A percentile compares a stretch with the other conserved stretches of the same genome.
Evolutionary conservation across 2,329 filamentous ascomycete species (phyloP).

Genomic region (Aspergillus unguis): DNA sequence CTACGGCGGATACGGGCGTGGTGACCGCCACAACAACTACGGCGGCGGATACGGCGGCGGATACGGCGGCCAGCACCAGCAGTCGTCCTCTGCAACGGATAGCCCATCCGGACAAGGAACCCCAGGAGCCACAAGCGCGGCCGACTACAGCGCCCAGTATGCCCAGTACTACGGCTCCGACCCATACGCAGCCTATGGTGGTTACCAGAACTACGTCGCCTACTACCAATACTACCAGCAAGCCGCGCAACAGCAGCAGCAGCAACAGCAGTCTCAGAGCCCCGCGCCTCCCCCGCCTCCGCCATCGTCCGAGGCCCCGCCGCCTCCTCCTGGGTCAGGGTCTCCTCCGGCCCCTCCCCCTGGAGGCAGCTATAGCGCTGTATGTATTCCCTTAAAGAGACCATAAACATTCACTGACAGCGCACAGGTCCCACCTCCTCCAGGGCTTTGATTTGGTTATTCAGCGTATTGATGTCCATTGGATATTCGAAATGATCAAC

Average conservation of each 20-base stretch:
- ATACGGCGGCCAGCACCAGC: slow-evolving; percentile 32
- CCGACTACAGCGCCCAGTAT: slow-evolving; percentile 77
- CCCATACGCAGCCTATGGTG: slow-evolving; percentile 87
- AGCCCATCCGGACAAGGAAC: slow-evolving; percentile 44
- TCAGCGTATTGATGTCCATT: not conserved
- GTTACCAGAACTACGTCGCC: slow-evolving; percentile 69
- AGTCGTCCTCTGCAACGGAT: slow-evolving; percentile 44
- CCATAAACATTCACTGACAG: not conserved
- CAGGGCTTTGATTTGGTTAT: slow-evolving; percentile 15
- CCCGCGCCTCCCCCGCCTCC: slow-evolving; percentile 54
- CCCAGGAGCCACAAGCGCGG: slow-evolving; percentile 27
- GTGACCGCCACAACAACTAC: slow-evolving; percentile 44
- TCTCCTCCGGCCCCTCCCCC: slow-evolving; percentile 56
- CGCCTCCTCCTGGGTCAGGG: slow-evolving; percentile 60
- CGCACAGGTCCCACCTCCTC: slow-evolving; percentile 20
- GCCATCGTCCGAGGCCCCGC: slow-evolving; percentile 51
- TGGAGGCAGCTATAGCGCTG: slow-evolving; percentile 61
- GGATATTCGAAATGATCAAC: slow-evolving; percentile 1
- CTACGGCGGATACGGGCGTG: slow-evolving; percentile 54
- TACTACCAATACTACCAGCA: slow-evolving; percentile 71
- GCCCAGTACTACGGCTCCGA: slow-evolving; percentile 77
- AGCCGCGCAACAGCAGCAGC: slow-evolving; percentile 51
- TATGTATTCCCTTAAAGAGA: slow-evolving; percentile 33
- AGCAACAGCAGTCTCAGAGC: slow-evolving; percentile 42
- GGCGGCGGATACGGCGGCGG: slow-evolving; percentile 41